Base-by-base conservation (phyloP, 1,284 basidiomycete genomes). In the Coniophora puteana region DNA sequence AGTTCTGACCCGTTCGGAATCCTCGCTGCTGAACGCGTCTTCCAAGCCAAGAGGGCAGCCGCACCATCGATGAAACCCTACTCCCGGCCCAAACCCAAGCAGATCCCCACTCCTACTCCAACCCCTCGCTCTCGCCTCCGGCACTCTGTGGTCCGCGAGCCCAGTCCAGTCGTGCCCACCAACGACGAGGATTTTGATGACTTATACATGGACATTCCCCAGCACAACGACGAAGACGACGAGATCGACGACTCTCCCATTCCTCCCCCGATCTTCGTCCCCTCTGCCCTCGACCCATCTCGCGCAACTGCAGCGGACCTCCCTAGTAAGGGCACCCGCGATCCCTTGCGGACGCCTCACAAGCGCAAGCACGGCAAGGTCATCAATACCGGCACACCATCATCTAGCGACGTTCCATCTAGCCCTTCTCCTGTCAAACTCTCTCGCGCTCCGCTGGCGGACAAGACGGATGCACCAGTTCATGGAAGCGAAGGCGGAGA, bases 1-100 rank as follows among this genome's bases (percentile, higher is more conserved):
- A 46, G 49, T 27, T 57, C 62, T 0, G 71, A 74, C 29, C 72
- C 69, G 1, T 72, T 72, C 41, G 70, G 70, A 0, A 63, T 72
- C 20, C 48, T 70, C 14, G 69, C 66, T 7, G 59, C 64, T 1
- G 71, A 73, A 51, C 52, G 58, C 21, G 58, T 60, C 16, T 40
- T 71, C 34, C 69, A 66, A 31, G 48, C 48, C 2, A 61, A 50
- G 21, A 55, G 49, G 4, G 20, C 18, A 5, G 34, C 30, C 17
- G 23, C 22, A 2, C 38, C 40, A 24, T 33, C 36, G 4, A 38
- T 36, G n/a, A n/a, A n/a, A n/a, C n/a, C n/a, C n/a, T n/a, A n/a
- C 21, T 36, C 32, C 18, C 36, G 40, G 21, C 47, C 10, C 23
- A 51, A 41, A 34, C 37, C 52, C 13, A 8, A 30, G 7, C 37